Base-by-base conservation (phyloP, 345 rosid genomes). In the Ceriops tagal region DNA sequence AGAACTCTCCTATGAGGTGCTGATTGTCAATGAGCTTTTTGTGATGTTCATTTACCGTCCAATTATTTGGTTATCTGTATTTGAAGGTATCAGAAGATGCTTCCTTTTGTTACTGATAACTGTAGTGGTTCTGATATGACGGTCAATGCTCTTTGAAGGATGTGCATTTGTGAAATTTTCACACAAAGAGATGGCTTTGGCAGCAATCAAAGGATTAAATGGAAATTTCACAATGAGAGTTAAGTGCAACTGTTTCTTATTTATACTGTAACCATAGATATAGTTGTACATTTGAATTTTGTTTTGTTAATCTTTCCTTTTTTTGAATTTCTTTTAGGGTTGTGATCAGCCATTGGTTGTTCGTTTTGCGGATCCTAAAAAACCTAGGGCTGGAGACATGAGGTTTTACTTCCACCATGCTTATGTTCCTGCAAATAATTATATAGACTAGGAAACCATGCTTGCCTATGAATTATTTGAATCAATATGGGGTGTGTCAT, bases 311-410 rank as follows among this genome's bases (percentile, higher is more conserved):
- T 49, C 28, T 24, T 55, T 53, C 43, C 37, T 55, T 56, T 63
- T 19, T 67, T 53, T 65, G 75, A 62, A 19, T 66, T 24, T 26
- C 73, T 75, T 74, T 31, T 77, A 93, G 98, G 93, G 93, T 76
- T 87, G 96, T 68, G 93, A 90, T 63, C 89, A 77, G 78, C 97
- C 98, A 66, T 79, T 93, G 71, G 70, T 70, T 67, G 91, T 93
- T 78, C 87, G 85, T 64, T 86, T 91, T 79, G 97, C 97, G 18
- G 86, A 85, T 78, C 97, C 97, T 65, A 87, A 87, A 69, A 91
- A 83, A 68, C 89, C 85, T 1, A 80, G 82, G 74, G 79, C 53
- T 58, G 95, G 89, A 52, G 96, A 92, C 59, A 81, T 69, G 71
- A 91, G 98, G 98, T 90, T 37, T 73, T 78, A 56, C 39, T 34